phyloP scores from a whole-genome alignment of 163 green algal species.

The Scenedesmus sp. region DNA sequence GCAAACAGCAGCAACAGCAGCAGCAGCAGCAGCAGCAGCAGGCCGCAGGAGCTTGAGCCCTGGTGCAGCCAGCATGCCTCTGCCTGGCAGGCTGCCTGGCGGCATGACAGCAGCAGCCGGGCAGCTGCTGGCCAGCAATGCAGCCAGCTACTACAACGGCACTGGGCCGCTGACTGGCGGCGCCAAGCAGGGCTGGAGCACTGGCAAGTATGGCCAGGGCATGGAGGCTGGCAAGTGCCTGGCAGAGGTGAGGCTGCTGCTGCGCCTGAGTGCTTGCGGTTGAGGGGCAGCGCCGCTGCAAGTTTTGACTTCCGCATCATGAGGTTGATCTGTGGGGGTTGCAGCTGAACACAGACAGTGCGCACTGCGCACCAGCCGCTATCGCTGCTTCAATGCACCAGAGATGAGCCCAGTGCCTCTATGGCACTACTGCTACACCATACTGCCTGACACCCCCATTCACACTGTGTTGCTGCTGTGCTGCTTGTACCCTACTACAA shows the following conservation, averaged over 20 bases:
- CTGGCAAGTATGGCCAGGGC: background rate
- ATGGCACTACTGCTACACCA: background rate
- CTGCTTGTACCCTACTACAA: background rate
- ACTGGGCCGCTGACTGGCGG: slow-evolving; percentile 29
- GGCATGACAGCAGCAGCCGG: slow-evolving; percentile 21
- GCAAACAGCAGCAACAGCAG: background rate
- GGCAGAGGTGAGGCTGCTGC: background rate
- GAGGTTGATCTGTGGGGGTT: no score
- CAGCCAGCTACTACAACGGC: slow-evolving; percentile 31
- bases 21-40: background rate
- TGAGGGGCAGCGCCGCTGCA: background rate
- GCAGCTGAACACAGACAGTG: no score
- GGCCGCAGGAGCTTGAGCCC: slow-evolving; percentile 15
- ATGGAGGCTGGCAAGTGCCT: slow-evolving; percentile 31
- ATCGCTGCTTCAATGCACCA: no score
- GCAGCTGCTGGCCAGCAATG: background rate
- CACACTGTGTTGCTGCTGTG: background rate
- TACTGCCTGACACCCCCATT: background rate
- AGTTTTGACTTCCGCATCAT: no score
- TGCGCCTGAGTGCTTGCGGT: background rate
- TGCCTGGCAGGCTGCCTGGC: slow-evolving; percentile 15
- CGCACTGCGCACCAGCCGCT: no score
- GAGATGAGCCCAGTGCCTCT: no score
- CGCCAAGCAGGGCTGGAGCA: slow-evolving; percentile 10
- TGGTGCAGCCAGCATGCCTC: background rate